Base-by-base conservation (phyloP, 1,284 basidiomycete species). In the Schizopora paradoxa region DNA sequence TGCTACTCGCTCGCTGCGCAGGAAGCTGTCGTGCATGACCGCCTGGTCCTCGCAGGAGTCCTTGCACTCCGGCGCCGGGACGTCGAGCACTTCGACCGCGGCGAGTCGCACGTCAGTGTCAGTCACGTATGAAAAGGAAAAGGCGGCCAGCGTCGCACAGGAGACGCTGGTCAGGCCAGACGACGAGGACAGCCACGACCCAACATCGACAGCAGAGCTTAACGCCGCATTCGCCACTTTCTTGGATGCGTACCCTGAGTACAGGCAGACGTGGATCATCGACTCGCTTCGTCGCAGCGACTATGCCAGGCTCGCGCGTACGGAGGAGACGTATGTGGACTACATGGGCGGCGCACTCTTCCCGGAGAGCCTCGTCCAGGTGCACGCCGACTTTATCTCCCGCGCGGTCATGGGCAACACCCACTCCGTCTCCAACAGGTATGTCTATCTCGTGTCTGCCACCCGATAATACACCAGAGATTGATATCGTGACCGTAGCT, bases 271-370 rank as follows among this genome's bases (percentile, higher is more conserved):
- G 5, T 66, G 65, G 60, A 63, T 63, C 45, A 62, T 89, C 45
- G 86, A 89, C 56, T 73, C 77, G 0, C 73, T 89, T 25, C 74
- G 86, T 39, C 70, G 73, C 51, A 78, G 72, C n/a, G 85, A 89
- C 60, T 86, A 79, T 55, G 58, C 72, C 5, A 66, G 86, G 42
- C 69, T 88, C 31, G 77, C 81, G 50, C 71, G 68, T 13, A 63
- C 65, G 14, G 74, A 74, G 1, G 82, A 86, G 64, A 80, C 79
- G 3, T 90, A 90, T 52, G 79, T 88, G 45, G 86, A 90, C 58
- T 89, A 86, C 54, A 90, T 88, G 82, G 87, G 86, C 29, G 86
- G 82, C 26, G 76, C 76, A 43, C 58, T 88, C 26, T 86, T 86
- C 56, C 86, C 86, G 13, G 82, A 85, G 54, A 82, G 78, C 51